Evolutionary conservation across 192 early-diverging fungal species (phyloP).

Genomic region (Gonapodya prolifera): DNA sequence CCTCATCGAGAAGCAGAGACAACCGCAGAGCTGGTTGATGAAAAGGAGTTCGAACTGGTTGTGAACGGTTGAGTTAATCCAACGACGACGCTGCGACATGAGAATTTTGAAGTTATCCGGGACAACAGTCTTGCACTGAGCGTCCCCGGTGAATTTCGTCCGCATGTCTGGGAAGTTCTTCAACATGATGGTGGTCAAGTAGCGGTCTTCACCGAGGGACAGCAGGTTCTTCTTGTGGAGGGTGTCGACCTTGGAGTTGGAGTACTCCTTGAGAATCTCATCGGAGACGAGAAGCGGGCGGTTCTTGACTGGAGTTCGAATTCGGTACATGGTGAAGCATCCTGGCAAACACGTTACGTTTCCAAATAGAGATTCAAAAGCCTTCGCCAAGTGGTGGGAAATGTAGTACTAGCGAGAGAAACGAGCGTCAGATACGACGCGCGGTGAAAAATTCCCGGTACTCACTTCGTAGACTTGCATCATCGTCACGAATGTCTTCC

Average conservation of each 20-base stretch:
- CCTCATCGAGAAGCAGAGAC: constrained; percentile 94
- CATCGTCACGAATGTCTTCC: constrained; percentile 89
- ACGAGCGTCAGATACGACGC: too few relatives aligned
- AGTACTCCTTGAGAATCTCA: constrained; percentile 83
- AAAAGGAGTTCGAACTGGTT: constrained; percentile 91
- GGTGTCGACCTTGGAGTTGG: constrained; percentile 87
- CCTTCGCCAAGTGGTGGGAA: constrained; percentile 90
- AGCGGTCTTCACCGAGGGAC: constrained; percentile 96
- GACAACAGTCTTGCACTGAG: constrained; percentile 83
- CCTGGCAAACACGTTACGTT: constrained; percentile 95
- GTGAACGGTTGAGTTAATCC: constrained; percentile 99
- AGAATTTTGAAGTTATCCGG: constrained; percentile 89
- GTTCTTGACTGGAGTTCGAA: constrained; percentile 78
- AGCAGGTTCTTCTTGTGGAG: constrained; percentile 98
- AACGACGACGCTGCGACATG: constrained; percentile 95
- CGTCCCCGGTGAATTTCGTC: constrained; percentile 85
- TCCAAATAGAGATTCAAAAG: constrained; percentile 95
- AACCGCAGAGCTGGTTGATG: constrained; percentile 90
- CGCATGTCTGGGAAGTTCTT: constrained; percentile 98
- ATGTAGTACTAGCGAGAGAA: constrained; percentile 99
- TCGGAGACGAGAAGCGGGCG: constrained; percentile 82
- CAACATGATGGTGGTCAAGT: constrained; percentile 91
- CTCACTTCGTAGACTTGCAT: constrained; percentile 77
- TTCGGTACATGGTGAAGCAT: constrained; percentile 99
- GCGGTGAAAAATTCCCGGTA: too few relatives aligned